Evolutionary conservation across 106 monocot species (phyloP), one percentile per base, ranked within the genome.

Genomic region (Dioscorea zingiberensis): DNA sequence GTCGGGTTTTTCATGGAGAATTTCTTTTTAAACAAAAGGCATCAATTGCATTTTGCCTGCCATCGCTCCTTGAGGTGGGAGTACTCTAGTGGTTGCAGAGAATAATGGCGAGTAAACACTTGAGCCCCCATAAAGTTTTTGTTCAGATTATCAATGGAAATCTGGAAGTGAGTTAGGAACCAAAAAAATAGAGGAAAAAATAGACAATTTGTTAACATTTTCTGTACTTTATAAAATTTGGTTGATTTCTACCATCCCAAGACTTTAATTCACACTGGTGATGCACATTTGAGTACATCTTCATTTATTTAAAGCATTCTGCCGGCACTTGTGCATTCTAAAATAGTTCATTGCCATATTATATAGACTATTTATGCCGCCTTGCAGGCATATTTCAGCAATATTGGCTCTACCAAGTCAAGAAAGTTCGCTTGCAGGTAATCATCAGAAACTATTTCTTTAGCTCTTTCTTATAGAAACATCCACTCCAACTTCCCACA

Each of bases 391-490:
- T 87, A 68, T 94, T 90, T 78, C 94, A 84, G 68, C 94, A 94
- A 62, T 94, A 87, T 66, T 82, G 73, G 83, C 81, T 84, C 47
- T 76, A 84, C 56, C 94, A 94, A 73, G 90, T 94, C 38, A 86
- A 63, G 45, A 94, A 94, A 87, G 90, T 94, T 49, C 81, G 94
- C 59, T 80, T 94, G 70, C 94, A 90, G 94, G 94, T 94, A 73
- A 30, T 55, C 26, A 13, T 38, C 6, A 6, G 38, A 6, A 38
- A 6, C 4, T 38, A 38, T 38, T 6, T 38, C 0, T 1, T 38
- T 38, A 6, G 10, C 38, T 1, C 4, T 2, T 38, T 6, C 10
- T 6, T 38, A 10, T 38, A 8, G 38, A 38, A 38, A 8, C 30
- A 30, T 7, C 2, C 30, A 2, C 38, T 38, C 38, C 38, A 2